A percentile compares a stretch with the other conserved stretches of the same genome.
Conservation (phyloP, 2,329 filamentous ascomycete species). For the Spiromastix sp. region DNA sequence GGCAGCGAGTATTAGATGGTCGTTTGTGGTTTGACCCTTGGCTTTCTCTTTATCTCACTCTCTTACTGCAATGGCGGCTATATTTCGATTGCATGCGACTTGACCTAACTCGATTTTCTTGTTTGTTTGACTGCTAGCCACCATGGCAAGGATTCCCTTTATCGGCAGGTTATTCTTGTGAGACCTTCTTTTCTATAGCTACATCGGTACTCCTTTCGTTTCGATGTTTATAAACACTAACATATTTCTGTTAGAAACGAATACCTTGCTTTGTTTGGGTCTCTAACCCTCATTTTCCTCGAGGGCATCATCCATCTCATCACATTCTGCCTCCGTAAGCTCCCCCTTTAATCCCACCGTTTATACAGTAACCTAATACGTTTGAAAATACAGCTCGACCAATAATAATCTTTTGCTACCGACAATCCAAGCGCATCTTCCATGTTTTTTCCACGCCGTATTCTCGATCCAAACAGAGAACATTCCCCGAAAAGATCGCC, state of each 20-base stretch:
- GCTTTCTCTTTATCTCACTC: no score
- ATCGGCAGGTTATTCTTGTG: constrained; percentile 50
- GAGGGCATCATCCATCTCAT: constrained; percentile 77
- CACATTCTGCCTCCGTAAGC: constrained; percentile 75
- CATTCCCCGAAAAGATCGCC: constrained; percentile 64
- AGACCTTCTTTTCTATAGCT: constrained; percentile 5
- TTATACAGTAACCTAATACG: not conserved
- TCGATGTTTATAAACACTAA: not conserved
- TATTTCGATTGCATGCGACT: not conserved
- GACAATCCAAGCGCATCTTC: constrained; percentile 70
- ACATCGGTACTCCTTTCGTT: not conserved
- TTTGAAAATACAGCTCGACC: constrained; percentile 55
- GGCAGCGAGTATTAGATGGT: no score
- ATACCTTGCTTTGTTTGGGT: constrained; percentile 77
- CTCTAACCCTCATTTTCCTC: constrained; percentile 69
- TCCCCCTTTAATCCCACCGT: not conserved
- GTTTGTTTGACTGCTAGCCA: not conserved
- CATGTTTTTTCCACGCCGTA: constrained; percentile 64
- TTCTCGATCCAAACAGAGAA: constrained; percentile 55
- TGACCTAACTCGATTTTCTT: not conserved
- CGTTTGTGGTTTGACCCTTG: no score
- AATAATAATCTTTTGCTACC: constrained; percentile 73
- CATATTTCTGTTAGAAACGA: no score
- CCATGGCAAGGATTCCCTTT: constrained; percentile 49
- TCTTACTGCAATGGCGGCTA: not conserved